A percentile compares a stretch with the other conserved stretches of the same genome.
phyloP scores from a whole-genome alignment of 495 filamentous ascomycete species.

The Talaromyces wortmannii region DNA sequence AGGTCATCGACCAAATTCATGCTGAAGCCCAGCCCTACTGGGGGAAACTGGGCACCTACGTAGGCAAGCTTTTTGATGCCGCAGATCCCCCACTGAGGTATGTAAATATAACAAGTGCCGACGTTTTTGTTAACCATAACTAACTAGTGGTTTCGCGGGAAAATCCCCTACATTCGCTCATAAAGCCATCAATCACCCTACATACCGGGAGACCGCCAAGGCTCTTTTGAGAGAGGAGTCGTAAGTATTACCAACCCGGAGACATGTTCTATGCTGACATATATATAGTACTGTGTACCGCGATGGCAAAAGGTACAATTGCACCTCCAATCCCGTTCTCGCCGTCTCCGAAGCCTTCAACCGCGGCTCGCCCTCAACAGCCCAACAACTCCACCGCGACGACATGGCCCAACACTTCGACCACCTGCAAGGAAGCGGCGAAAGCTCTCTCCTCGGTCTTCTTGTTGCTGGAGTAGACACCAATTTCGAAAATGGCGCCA shows the following conservation, averaged over 20 bases:
- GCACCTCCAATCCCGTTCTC: slow-evolving; percentile 14
- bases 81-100: neutral
- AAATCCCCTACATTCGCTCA: slow-evolving; percentile 8
- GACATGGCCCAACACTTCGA: slow-evolving; percentile 23
- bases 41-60: neutral
- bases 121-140: neutral
- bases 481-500: slow-evolving; percentile 24
- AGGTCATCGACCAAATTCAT: slow-evolving; percentile 8
- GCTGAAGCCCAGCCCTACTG: slow-evolving; percentile 13
- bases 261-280: no score
- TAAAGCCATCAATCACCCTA: slow-evolving; percentile 9
- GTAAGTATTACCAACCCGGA: slow-evolving; percentile 5
- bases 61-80: neutral
- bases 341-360: slow-evolving; percentile 18
- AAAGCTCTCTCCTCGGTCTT: slow-evolving; percentile 18
- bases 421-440: slow-evolving; percentile 9
- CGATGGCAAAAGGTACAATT: slow-evolving; percentile 10
- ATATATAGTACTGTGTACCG: slow-evolving; percentile 18
- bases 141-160: slow-evolving; percentile 9
- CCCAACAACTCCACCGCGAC: slow-evolving; percentile 21
- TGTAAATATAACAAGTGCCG: neutral
- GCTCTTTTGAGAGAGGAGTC: slow-evolving; percentile 11
- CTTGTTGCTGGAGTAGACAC: slow-evolving; percentile 27
- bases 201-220: slow-evolving; percentile 11
- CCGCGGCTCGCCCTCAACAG: slow-evolving; percentile 11